Percentiles rank a stretch among this genome's conserved stretches.
These are phyloP conservation scores for Claviceps arundinis DNA, from an alignment of 2,329 filamentous ascomycete genomes.

Conservation along the genomic window DNA sequence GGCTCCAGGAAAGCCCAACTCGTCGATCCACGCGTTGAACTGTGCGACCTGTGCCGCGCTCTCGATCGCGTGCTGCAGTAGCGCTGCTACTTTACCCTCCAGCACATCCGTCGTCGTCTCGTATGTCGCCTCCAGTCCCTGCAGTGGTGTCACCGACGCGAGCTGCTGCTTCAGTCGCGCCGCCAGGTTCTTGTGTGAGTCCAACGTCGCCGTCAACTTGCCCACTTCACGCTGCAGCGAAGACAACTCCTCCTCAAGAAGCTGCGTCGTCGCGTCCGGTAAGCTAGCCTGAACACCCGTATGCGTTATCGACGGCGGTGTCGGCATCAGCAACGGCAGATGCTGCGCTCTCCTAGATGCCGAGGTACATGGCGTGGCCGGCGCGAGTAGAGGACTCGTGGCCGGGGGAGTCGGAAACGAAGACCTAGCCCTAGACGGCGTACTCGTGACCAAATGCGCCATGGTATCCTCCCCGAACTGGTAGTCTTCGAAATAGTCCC, in stretches of 20 bases:
- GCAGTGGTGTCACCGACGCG: conserved; percentile 8
- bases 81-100: conserved; percentile 27
- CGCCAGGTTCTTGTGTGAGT: conserved; percentile 31
- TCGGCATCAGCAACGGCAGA: conserved; percentile 18
- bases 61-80: conserved; percentile 34
- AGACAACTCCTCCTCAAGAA: conserved; percentile 31
- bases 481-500: conserved; percentile 18
- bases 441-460: conserved; percentile 37
- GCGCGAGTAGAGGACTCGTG: conserved; percentile 31
- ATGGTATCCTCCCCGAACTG: conserved; percentile 38
- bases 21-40: conserved; percentile 30
- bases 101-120: conserved; percentile 12
- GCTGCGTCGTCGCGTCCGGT: conserved; percentile 28
- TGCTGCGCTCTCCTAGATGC: too few species aligned
- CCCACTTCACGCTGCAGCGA: conserved; percentile 34
- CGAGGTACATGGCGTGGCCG: conserved; percentile 12
- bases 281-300: conserved; percentile 27
- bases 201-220: conserved; percentile 33
- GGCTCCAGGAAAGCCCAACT: conserved; percentile 36
- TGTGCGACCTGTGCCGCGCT: conserved; percentile 32
- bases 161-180: conserved; percentile 24
- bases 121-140: neutral
- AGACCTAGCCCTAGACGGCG: conserved; percentile 29
- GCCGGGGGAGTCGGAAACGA: conserved; percentile 43
- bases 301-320: conserved; percentile 10